Conservation (phyloP, 306 rosid species). For the Lagenaria siceraria region DNA sequence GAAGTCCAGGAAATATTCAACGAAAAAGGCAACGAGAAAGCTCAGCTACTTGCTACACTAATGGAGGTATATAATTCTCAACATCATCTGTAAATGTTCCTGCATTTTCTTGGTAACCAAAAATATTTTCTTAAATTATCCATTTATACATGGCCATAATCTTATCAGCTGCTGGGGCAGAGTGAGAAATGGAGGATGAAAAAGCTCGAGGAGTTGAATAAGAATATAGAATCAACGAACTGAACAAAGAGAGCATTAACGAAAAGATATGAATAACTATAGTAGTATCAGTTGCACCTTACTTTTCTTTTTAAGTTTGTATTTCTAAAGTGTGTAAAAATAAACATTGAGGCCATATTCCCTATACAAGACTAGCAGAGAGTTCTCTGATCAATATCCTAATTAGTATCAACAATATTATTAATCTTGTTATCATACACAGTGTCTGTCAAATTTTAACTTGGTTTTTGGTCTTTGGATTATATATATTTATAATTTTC, state of each 20-base stretch:
- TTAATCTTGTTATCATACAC: background rate
- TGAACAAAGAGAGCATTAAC: background rate
- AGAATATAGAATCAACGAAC: conserved; percentile 27
- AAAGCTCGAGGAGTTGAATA: conserved; percentile 75
- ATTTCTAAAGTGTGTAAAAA: background rate
- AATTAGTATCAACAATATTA: background rate
- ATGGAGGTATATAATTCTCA: conserved; percentile 47
- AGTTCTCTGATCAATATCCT: background rate
- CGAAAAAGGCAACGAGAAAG: conserved; percentile 67
- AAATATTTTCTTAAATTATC: background rate
- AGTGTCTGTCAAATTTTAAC: no score
- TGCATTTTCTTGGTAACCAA: background rate
- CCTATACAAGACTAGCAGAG: background rate
- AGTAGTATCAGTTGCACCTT: background rate
- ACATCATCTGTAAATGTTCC: background rate
- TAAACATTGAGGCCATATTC: background rate
- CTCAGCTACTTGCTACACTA: conserved; percentile 49
- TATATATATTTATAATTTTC: no score
- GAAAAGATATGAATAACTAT: background rate
- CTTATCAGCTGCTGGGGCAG: conserved; percentile 50
- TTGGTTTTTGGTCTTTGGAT: no score
- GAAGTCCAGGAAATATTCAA: conserved; percentile 56
- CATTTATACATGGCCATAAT: background rate
- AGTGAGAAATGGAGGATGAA: conserved; percentile 72
- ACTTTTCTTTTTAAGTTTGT: background rate